Evolutionary conservation across 371 early-diverging fungal genomes (phyloP), one percentile per base, ranked within the genome.

Genomic region (Parasitella parasitica): DNA sequence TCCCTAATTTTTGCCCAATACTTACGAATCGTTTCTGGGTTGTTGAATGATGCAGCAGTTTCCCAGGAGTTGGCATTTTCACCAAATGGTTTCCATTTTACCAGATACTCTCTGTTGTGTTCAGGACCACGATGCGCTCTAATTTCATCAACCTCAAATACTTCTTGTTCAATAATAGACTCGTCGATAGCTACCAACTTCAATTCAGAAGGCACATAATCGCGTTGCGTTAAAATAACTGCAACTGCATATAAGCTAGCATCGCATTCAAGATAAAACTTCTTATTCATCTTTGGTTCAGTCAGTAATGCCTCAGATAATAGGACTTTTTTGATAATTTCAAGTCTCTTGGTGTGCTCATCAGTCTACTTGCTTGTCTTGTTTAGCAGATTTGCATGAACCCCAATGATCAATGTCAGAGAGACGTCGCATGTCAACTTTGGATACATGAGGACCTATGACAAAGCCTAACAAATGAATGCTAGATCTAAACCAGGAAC

Each of bases 221-320:
- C 41, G 5, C 59, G 35, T 22, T 43, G 43, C 2, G 16, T 20
- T 5, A 16, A 43, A 8, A 20, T 16, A 5, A 11, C 37, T 6
- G 24, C 55, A 26, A 36, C 16, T 3, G 20, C 43, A 20, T 20
- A 16, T 4, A 8, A 13, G 11, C 46, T 46, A n/a, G 75, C 75
- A 58, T 81, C 75, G 8, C 73, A 73, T 5, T 67, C 71, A 0
- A 81, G 50, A 15, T 57, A 63, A 16, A 81, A 70, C 0, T 59
- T 59, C 1, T 22, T 1, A 2, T 26, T 55, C 20, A 67, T 64
- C 26, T 80, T 72, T 2, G 70, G 65, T 34, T 24, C 34, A 22
- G 30, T 32, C 0, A 59, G 13, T 2, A 59, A 3, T 2, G 37
- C 30, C 0, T 50, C 35, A n/a, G 18, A 36, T 20, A 38, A 12